Evolutionary conservation across 2,329 filamentous ascomycete species (phyloP).

Genomic region (Xylaria sp.): DNA sequence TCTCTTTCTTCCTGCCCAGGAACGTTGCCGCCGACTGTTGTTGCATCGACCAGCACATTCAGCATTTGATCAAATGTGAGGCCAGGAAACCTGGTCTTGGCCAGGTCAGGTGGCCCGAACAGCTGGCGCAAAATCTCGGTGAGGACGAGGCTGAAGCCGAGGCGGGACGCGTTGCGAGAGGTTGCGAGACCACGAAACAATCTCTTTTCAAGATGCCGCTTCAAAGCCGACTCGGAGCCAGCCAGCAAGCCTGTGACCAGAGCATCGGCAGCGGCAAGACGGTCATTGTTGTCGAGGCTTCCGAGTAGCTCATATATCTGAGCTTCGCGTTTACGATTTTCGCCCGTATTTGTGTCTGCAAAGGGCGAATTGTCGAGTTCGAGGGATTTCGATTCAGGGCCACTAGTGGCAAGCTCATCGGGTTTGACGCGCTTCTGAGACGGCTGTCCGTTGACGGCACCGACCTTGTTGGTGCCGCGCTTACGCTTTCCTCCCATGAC

Average conservation of each 20-base stretch:
- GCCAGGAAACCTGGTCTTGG: conserved; percentile 60
- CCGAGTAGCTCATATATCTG: conserved; percentile 70
- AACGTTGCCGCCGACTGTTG: conserved; percentile 63
- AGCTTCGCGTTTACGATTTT: conserved; percentile 68
- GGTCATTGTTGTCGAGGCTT: conserved; percentile 67
- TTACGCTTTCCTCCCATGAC: conserved; percentile 59
- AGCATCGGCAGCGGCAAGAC: conserved; percentile 68
- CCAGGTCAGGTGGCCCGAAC: conserved; percentile 64
- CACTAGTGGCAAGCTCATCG: conserved; percentile 43
- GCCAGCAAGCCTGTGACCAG: conserved; percentile 67
- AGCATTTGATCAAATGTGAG: conserved; percentile 68
- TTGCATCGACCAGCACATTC: conserved; percentile 66
- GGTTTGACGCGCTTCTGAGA: conserved; percentile 54
- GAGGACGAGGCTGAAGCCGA: conserved; percentile 90
- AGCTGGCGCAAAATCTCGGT: conserved; percentile 82
- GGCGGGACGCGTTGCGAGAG: conserved; percentile 85
- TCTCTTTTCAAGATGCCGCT: conserved; percentile 71
- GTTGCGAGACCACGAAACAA: conserved; percentile 91
- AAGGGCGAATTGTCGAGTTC: conserved; percentile 60
- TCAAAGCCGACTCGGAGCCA: conserved; percentile 64
- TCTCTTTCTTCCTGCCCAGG: conserved; percentile 84
- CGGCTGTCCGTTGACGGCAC: conserved; percentile 46
- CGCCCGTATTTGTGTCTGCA: conserved; percentile 61
- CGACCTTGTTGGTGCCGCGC: conserved; percentile 51
- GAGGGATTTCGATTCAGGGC: conserved; percentile 41